These are phyloP conservation scores for Desmodesmus armatus DNA, from an alignment of 139 green algal species.

Conservation along the genomic window DNA sequence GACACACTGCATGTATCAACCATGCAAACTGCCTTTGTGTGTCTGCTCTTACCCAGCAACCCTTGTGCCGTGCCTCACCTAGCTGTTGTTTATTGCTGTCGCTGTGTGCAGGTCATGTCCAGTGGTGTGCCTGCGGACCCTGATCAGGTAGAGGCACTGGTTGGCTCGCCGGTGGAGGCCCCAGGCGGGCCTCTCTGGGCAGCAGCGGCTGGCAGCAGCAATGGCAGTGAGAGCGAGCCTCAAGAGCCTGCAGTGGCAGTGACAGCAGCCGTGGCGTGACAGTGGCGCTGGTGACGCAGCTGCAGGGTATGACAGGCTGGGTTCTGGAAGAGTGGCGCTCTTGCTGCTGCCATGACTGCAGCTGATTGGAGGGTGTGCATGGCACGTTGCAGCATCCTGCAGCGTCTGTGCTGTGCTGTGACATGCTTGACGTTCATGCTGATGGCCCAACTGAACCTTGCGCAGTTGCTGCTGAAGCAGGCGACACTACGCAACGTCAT, in stretches of 20 bases:
- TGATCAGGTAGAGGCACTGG: conserved; percentile 27
- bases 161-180: background rate
- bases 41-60: background rate
- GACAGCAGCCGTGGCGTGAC: conserved; percentile 20
- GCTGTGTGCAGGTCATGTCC: conserved; percentile 19
- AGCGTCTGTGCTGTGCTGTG: no score
- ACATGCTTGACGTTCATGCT: no score
- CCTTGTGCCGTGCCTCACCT: background rate
- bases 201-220: background rate
- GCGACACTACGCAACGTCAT: no score
- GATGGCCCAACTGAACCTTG: no score
- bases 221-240: background rate
- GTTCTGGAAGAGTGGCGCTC: background rate
- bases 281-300: background rate
- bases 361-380: background rate
- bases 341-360: background rate
- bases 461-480: no score
- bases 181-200: background rate
- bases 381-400: no score
- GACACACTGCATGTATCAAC: no score
- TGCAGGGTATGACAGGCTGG: background rate
- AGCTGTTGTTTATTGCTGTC: background rate
- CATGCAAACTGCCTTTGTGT: background rate
- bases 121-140: conserved; percentile 29
- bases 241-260: conserved; percentile 8